A percentile compares a stretch with the other conserved stretches of the same genome.
phyloP scores from a whole-genome alignment of 305 asterid genomes.

The Fraxinus greggii region DNA sequence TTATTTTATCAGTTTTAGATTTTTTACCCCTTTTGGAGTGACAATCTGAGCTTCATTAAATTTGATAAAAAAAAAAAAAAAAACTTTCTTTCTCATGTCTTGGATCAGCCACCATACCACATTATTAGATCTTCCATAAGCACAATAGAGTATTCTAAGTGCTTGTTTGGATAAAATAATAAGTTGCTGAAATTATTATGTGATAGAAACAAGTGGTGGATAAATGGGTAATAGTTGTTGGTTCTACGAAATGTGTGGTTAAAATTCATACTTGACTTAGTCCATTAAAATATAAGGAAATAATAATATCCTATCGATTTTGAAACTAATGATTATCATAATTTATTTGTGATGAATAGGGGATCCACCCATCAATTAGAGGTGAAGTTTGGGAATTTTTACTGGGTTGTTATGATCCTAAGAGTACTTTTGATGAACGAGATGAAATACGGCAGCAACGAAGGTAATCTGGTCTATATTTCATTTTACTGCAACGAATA shows the following conservation, averaged over 20 bases:
- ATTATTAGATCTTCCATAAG: constrained; percentile 13
- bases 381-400: constrained; percentile 96
- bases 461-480: constrained; percentile 45
- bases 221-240: not conserved
- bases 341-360: constrained; percentile 48
- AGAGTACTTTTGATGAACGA: constrained; percentile 70
- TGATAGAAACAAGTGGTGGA: not conserved
- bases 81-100: not conserved
- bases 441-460: constrained; percentile 53
- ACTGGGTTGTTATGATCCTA: constrained; percentile 76
- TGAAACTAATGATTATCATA: constrained; percentile 22
- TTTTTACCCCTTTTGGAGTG: constrained; percentile 2
- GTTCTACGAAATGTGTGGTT: not conserved
- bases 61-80: not conserved
- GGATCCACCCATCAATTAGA: constrained; percentile 91
- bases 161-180: not conserved
- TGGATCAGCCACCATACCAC: not conserved
- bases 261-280: not conserved
- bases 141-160: not conserved
- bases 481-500: not conserved
- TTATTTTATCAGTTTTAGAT: constrained; percentile 3
- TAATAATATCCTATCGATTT: constrained; percentile 12
- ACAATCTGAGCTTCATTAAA: constrained; percentile 7
- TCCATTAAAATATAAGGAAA: not conserved
- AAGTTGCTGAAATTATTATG: not conserved